These are phyloP conservation scores for Uronychia binucleata DNA, from an alignment of 73 alveolate genomes.

Conservation along the genomic window DNA sequence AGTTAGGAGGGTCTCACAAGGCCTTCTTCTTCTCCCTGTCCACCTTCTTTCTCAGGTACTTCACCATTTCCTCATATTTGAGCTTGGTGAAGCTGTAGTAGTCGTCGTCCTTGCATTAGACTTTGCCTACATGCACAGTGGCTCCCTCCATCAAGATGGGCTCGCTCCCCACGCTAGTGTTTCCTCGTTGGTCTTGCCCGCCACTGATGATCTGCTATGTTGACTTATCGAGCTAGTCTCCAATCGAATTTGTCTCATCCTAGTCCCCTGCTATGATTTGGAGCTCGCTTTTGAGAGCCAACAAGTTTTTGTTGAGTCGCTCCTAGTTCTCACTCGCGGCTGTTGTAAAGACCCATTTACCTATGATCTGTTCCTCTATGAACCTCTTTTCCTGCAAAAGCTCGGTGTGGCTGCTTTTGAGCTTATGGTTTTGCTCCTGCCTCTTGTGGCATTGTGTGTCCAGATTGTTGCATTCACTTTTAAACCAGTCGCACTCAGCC, in stretches of 20 bases:
- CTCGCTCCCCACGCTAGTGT: no score
- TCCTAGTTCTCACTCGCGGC: background rate
- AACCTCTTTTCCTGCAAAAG: slow-evolving; percentile 35
- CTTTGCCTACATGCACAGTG: no score
- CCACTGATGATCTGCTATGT: no score
- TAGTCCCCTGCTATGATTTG: slow-evolving; percentile 1
- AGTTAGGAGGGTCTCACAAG: background rate
- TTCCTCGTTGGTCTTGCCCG: no score
- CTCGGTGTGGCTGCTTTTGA: slow-evolving; percentile 38
- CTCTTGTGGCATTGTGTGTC: slow-evolving; percentile 36
- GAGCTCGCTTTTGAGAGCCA: slow-evolving; percentile 6
- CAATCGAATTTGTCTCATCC: no score
- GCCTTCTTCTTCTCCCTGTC: slow-evolving; percentile 12
- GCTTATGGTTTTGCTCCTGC: slow-evolving; percentile 8
- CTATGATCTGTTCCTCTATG: slow-evolving; percentile 28
- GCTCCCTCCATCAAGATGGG: no score
- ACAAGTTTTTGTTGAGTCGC: slow-evolving; percentile 6
- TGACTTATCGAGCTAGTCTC: no score
- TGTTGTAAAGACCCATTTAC: background rate
- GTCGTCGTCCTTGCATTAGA: no score
- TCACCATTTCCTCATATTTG: no score
- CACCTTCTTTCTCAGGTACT: no score
- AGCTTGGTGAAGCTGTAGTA: no score
- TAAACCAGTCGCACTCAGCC: slow-evolving; percentile 45
- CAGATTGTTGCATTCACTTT: slow-evolving; percentile 38